A percentile compares a stretch with the other conserved stretches of the same genome.
These are phyloP conservation scores for Stemphylium vesicarium DNA, from an alignment of 2,329 filamentous ascomycete species.

Conservation along the genomic window DNA sequence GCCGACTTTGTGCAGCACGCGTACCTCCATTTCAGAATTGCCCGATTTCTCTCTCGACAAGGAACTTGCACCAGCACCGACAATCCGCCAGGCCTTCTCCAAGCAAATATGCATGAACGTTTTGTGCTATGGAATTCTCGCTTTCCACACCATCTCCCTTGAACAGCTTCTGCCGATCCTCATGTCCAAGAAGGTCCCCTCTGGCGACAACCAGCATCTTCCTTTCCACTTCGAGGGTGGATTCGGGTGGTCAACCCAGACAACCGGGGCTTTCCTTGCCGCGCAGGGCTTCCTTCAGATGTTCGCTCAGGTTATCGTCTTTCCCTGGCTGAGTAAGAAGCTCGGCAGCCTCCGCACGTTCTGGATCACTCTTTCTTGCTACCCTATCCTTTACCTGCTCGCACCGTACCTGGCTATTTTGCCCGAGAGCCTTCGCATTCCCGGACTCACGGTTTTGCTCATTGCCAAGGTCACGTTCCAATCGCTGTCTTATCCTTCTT, in stretches of 20 bases:
- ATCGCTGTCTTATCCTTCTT: slow-evolving; percentile 88
- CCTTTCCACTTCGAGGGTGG: slow-evolving; percentile 91
- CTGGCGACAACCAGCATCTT: slow-evolving; percentile 59
- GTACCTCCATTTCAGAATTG: slow-evolving; percentile 39
- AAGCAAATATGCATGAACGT: slow-evolving; percentile 86
- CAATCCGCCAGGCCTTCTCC: slow-evolving; percentile 71
- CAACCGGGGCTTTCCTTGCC: slow-evolving; percentile 86
- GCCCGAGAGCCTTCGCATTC: slow-evolving; percentile 72
- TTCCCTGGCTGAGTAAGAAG: slow-evolving; percentile 75
- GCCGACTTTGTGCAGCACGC: slow-evolving; percentile 54
- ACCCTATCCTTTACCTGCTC: slow-evolving; percentile 85
- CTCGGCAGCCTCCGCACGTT: slow-evolving; percentile 84
- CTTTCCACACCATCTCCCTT: slow-evolving; percentile 96
- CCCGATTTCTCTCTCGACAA: slow-evolving; percentile 46
- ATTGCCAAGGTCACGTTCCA: slow-evolving; percentile 94
- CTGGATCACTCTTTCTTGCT: slow-evolving; percentile 78
- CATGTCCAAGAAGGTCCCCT: slow-evolving; percentile 71
- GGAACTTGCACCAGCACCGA: slow-evolving; percentile 27
- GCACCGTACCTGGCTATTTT: slow-evolving; percentile 90
- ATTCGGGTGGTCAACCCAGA: slow-evolving; percentile 80
- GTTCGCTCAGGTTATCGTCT: slow-evolving; percentile 81
- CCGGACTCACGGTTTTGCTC: slow-evolving; percentile 77
- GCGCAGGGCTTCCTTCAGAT: slow-evolving; percentile 90
- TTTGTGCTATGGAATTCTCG: slow-evolving; percentile 86
- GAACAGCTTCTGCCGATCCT: slow-evolving; percentile 94